Base-by-base conservation (phyloP, 495 filamentous ascomycete species). In the Penicillium lagena region DNA sequence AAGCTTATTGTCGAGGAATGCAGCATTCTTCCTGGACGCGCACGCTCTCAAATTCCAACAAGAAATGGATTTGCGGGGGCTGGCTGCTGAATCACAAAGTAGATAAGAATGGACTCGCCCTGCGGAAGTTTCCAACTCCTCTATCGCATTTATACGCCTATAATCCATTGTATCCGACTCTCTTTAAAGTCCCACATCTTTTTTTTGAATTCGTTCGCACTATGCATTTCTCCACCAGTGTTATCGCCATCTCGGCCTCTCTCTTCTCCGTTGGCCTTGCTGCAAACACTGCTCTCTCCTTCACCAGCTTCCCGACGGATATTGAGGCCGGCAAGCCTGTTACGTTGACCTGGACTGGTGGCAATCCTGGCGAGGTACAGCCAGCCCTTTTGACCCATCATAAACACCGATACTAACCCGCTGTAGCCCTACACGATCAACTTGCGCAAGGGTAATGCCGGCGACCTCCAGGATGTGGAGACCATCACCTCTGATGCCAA, bases 341-440 rank as follows among this genome's bases (percentile, higher is more conserved):
- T 9, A 69, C 55, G 7, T 40, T 77, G 2, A 60, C 52, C 37
- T 77, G 74, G 74, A 48, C 43, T 1, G 68, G 72, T 41, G 68
- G 60, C 27, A 49, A 13, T 29, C 28, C 55, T 14, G 39, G 51
- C 22, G 15, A 48, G 49, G 58, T 61, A 47, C 22, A 22, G 22
- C 22, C 22, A 4, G 22, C 22, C 22, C 22, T 22, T 22, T 22
- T 22, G 22, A 22, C 22, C 22, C 22, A 3, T 29, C 17, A 42
- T 15, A 17, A 35, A 37, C 22, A 22, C 4, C 22, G 22, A 22
- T 22, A 17, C 49, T 51, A 35, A 47, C 29, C 9, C 5, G 5
- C 7, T 47, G 30, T 34, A 72, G 67, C 60, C 66, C 7, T 64
- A 62, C 4, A 76, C 64, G 9, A 61, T 77, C 33, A 67, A 61